Evolutionary conservation across 352 stramenopile genomes (phyloP), one percentile per base, ranked within the genome.

Genomic region (Pseudoperonospora humuli): DNA sequence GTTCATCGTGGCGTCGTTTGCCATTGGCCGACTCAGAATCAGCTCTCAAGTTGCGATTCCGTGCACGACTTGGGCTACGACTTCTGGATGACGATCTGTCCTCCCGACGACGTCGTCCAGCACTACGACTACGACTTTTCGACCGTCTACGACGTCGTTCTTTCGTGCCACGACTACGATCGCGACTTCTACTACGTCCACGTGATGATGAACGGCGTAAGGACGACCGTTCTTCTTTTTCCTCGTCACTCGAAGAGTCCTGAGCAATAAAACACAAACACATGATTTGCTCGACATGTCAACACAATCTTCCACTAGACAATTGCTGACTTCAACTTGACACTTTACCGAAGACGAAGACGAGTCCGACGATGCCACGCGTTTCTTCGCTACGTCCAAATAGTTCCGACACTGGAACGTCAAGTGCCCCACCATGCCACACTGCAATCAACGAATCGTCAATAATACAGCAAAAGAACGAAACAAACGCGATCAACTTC

Each of bases 361-460:
- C 29, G 52, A 68, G 21, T 58, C 60, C 23, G 54, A 64, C 7
- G 57, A 47, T 18, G 32, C 45, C 14, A 61, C 54, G 14, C 56
- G 57, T 39, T 82, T 72, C 25, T 74, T 63, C 19, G 56, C 46
- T 8, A 62, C 64, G 15, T 57, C 64, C 19, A 87, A 61, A 60
- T 85, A 63, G 48, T 96, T 96, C 11, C 84, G 57, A 47, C 86
- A 95, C 58, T 96, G 86, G 58, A 95, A 95, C 13, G 83, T 93
- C 43, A 96, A 64, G 45, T 96, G 86, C n/a, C 86, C 86, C 32
- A 95, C 68, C 78, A 91, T 90, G 7, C 83, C 83, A 39, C 86
- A 96, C 75, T 85, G 39, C 13, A 50, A 27, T 7, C 35, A 36
- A 40, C 29, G 13, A 54, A 28, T 10, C 31, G 20, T 55, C 23